A percentile compares a stretch with the other conserved stretches of the same genome.
Evolutionary conservation across 805 yeast genomes (phyloP).

Genomic region (Ogataea degrootiae): DNA sequence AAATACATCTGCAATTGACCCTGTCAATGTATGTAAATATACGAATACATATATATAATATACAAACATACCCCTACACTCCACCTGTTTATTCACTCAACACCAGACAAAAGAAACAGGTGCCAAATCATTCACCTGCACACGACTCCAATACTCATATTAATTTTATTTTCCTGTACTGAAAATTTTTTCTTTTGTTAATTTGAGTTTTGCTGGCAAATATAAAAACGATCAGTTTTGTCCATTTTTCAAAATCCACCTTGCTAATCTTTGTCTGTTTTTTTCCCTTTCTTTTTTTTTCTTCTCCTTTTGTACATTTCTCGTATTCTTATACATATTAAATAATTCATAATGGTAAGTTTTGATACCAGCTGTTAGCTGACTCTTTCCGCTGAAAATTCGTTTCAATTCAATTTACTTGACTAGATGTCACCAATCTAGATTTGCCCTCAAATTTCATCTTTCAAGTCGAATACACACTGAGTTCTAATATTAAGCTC

Average conservation of each 20-base stretch:
- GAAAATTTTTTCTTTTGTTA: not conserved
- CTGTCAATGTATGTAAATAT: no score
- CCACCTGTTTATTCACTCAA: not conserved
- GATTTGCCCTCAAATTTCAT: no score
- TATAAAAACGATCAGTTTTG: conserved; percentile 1
- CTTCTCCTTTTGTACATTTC: not conserved
- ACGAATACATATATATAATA: no score
- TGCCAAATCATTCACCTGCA: not conserved
- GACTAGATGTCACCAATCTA: no score
- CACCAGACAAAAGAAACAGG: not conserved
- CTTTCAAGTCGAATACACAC: no score
- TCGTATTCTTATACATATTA: not conserved
- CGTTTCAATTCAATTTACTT: not conserved
- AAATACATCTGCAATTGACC: no score
- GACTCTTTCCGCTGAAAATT: not conserved
- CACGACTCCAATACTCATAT: not conserved
- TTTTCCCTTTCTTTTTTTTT: not conserved
- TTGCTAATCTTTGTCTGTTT: no score
- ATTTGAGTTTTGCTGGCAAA: not conserved
- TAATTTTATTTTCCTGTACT: conserved; percentile 1
- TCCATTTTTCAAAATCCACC: not conserved
- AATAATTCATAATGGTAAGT: conserved; percentile 1
- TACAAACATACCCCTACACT: no score
- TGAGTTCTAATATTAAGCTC: no score
- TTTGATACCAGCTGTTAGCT: not conserved